Percentiles rank a stretch among this genome's conserved stretches.
Conservation (phyloP, 768 basidiomycete species). For the Boletus huronensis region DNA sequence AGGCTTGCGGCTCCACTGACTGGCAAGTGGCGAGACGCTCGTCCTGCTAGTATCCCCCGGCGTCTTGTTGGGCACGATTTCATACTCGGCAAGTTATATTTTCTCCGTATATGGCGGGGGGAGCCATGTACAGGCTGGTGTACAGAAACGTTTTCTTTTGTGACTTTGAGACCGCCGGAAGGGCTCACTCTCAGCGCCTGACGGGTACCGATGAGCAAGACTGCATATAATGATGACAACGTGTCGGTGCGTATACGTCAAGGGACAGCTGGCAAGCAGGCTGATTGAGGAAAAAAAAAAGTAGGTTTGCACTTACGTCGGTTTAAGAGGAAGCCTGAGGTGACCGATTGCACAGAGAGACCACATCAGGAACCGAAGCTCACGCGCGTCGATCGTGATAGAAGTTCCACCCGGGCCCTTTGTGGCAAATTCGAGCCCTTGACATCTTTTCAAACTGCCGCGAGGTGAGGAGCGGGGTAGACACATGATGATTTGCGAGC, state of each 20-base stretch:
- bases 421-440: constrained; percentile 23
- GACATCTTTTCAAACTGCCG: constrained; percentile 14
- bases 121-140: constrained; percentile 1
- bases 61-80: constrained; percentile 9
- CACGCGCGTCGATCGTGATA: constrained; percentile 24
- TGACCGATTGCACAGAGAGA: constrained; percentile 7
- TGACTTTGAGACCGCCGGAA: background rate
- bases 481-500: constrained; percentile 1
- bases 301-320: constrained; percentile 12
- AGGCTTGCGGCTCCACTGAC: background rate
- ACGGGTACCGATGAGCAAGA: background rate
- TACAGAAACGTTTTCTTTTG: constrained; percentile 10
- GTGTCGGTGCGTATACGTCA: constrained; percentile 25
- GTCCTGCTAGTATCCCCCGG: constrained; percentile 4
- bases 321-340: constrained; percentile 10
- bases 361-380: constrained; percentile 27
- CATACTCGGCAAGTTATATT: constrained; percentile 4
- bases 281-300: constrained; percentile 4
- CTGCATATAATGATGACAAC: constrained; percentile 10
- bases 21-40: constrained; percentile 6
- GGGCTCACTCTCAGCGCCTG: constrained; percentile 1
- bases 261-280: constrained; percentile 2
- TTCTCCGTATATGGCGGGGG: constrained; percentile 6
- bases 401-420: constrained; percentile 18
- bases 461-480: constrained; percentile 7